Evolutionary conservation across 805 yeast species (phyloP), one percentile per base, ranked within the genome.

Genomic region (Debaryomyces maramus): DNA sequence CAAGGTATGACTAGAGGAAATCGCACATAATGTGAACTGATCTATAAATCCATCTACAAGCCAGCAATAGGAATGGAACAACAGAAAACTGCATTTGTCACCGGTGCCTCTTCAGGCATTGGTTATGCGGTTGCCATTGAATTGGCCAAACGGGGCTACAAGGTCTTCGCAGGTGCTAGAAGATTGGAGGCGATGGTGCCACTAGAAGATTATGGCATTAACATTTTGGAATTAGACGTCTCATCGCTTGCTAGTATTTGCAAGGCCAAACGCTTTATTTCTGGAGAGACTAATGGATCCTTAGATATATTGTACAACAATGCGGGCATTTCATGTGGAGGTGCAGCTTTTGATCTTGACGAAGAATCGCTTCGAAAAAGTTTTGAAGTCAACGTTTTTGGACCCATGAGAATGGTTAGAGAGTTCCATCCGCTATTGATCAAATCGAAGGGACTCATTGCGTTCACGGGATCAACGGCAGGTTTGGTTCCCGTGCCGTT

Each of bases 31-130:
- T n/a, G n/a, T n/a, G n/a, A n/a, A n/a, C n/a, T n/a, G n/a, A n/a
- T n/a, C n/a, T n/a, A n/a, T n/a, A n/a, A n/a, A n/a, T n/a, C n/a
- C n/a, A n/a, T n/a, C n/a, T n/a, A n/a, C n/a, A n/a, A n/a, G n/a
- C n/a, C n/a, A n/a, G n/a, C n/a, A n/a, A n/a, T n/a, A n/a, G n/a
- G n/a, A n/a, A n/a, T n/a, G n/a, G n/a, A n/a, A n/a, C n/a, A n/a
- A n/a, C n/a, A n/a, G n/a, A 24, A 24, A 5, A n/a, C 28, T 10
- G 85, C 80, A 1, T 61, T 81, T 21, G 72, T 74, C 39, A 75
- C 78, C 2, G 78, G 79, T 4, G 77, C 75, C 1, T 70, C 77
- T 0, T 71, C 78, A 0, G 79, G 79, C 3, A 75, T 75, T 33
- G 80, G 80, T 2, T 70, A 52, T 41, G 64, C 69, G 5, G 53